Base-by-base conservation (phyloP, 441 rosid genomes). In the Mallotus repandus region DNA sequence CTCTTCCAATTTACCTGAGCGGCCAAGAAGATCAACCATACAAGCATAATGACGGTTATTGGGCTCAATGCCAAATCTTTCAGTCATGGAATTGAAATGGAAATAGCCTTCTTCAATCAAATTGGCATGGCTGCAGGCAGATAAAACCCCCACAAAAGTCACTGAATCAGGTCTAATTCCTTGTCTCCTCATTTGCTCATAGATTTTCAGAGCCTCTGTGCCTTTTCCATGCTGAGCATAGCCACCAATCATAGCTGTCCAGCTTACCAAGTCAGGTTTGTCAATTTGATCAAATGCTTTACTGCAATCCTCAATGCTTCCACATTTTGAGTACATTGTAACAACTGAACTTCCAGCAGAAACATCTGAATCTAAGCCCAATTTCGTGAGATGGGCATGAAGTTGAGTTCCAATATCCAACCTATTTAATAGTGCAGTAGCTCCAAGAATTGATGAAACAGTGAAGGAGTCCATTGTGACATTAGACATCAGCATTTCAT, bases 11-110 rank as follows among this genome's bases (percentile, higher is more conserved):
- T 82, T 85, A 55, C 96, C 96, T 35, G 93, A 80, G 50, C 96
- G 95, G 73, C 96, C 96, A 45, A 92, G 86, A 82, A 88, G 85
- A 87, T 92, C 93, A 35, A 91, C 90, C 93, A 92, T 91, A 74
- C 93, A 89, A 52, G 89, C 87, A 83, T 86, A 87, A 71, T 91
- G 98, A 21, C 77, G 86, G 82, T 81, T 76, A 63, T 80, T 80
- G 11, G 97, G 97, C 74, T 89, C 78, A 63, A 91, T 82, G 21
- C 90, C 81, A 4, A 85, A 88, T 62, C 86, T 91, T 76, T 81
- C 80, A 63, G 77, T 76, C 95, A 92, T 92, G 9, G 91, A 85
- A 65, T 84, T 84, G 55, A 92, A 84, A 70, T 82, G 78, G 73
- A 60, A 78, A 77, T 87, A 84, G 49, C 93, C 91, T 79, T 88